Evolutionary conservation across 768 basidiomycete genomes (phyloP), one percentile per base, ranked within the genome.

Genomic region (Lentinula raphanica): DNA sequence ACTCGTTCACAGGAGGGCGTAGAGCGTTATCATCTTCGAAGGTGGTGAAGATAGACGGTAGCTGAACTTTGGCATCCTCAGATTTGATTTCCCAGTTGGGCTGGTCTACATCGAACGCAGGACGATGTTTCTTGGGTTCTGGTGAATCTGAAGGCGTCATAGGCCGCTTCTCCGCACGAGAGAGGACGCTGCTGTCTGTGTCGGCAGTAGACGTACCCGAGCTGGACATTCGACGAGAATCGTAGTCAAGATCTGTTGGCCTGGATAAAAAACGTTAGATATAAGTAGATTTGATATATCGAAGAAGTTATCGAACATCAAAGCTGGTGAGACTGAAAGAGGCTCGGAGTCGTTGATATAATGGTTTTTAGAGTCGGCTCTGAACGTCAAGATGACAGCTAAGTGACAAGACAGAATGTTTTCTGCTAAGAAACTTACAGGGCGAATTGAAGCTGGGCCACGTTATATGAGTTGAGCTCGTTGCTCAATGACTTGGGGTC

Each of bases 191-290:
- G 73, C 77, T 80, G 71, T 90, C 88, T 3, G 83, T 81, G 73
- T 88, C 87, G 38, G 85, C 79, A 15, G 79, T 77, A 15, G 88
- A 89, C 59, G 83, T 79, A 51, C 84, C 85, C 62, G 86, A 88
- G 69, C 81, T 79, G 71, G 90, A 90, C 90, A 92, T 90, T 67
- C 88, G 86, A 67, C 88, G 80, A 36, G 69, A 68, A 60, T 76
- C 68, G 81, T 87, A 84, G 71, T 83, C 83, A 62, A 82, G 66
- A 69, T 80, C 83, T 60, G 74, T 67, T 59, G 74, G 65, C 65
- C 76, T 78, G 67, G 55, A 56, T 50, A 49, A 38, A 51, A 54
- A 56, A 55, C 29, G 23, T 36, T 6, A 27, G 32, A 36, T 11
- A 39, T 21, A 13, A 5, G 13, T 3, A 28, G 9, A 15, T 32